phyloP scores from a whole-genome alignment of 192 early-diverging fungal species.

The Coemansia sp. region DNA sequence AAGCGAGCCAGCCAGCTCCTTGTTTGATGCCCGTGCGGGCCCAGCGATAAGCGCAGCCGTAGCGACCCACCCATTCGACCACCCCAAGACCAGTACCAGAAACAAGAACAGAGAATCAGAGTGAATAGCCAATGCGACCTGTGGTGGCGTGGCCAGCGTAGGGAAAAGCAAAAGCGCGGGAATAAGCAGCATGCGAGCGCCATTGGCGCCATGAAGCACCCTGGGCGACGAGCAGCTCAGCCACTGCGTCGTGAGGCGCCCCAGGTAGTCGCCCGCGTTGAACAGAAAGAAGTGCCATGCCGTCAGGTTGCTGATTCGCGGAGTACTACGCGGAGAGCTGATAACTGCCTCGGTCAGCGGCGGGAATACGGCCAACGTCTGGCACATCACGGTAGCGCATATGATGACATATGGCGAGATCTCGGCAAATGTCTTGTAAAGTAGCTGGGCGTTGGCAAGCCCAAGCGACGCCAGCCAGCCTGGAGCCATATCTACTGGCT shows the following conservation, averaged over 20 bases:
- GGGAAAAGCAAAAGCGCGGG: constrained; percentile 61
- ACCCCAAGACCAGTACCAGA: constrained; percentile 62
- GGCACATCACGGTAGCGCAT: constrained; percentile 61
- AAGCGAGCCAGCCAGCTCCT: constrained; percentile 68
- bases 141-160: constrained; percentile 20
- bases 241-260: constrained; percentile 60
- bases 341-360: constrained; percentile 71
- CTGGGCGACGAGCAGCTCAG: constrained; percentile 23
- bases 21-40: constrained; percentile 44
- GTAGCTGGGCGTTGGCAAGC: constrained; percentile 21
- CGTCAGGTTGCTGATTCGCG: constrained; percentile 42
- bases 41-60: constrained; percentile 68
- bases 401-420: constrained; percentile 30
- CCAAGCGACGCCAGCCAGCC: constrained; percentile 30
- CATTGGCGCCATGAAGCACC: constrained; percentile 43
- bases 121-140: constrained; percentile 16
- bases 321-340: constrained; percentile 31
- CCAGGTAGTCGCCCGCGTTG: constrained; percentile 77
- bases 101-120: constrained; percentile 51
- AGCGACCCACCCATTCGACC: constrained; percentile 69
- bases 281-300: constrained; percentile 75
- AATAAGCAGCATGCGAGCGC: constrained; percentile 38
- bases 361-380: constrained; percentile 76
- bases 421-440: constrained; percentile 27
- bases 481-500: not conserved